Conservation (phyloP, 1,284 basidiomycete species). For the Trichosporon asahii region DNA sequence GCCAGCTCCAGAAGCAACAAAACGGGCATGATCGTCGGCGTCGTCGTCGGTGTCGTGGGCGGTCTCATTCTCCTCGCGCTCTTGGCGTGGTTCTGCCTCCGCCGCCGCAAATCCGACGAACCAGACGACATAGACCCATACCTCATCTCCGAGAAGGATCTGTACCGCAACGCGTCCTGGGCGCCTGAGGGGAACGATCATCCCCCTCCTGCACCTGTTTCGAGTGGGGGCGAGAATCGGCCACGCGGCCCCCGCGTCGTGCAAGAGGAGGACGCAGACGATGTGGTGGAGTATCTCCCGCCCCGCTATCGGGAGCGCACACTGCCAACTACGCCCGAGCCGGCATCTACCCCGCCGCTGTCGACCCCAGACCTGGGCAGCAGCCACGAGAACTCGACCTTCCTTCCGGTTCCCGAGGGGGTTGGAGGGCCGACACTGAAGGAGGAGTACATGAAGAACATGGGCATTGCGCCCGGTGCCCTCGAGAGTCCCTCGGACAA, state of each 20-base stretch:
- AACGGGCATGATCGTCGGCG: not conserved
- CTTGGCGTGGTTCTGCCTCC: not conserved
- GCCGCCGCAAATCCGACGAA: not conserved
- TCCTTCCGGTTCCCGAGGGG: not conserved
- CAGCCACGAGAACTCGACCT: not conserved
- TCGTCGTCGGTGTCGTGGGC: not conserved
- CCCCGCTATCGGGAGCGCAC: not conserved
- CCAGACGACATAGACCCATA: not conserved
- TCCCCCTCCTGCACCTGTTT: too few species aligned
- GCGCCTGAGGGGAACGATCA: too few species aligned
- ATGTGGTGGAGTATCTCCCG: not conserved
- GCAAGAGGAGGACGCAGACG: not conserved
- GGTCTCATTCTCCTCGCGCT: not conserved
- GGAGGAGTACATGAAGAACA: not conserved
- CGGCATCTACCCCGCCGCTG: not conserved
- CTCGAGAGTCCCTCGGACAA: not conserved
- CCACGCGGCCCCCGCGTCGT: not conserved
- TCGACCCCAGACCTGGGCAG: not conserved
- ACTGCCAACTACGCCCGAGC: not conserved
- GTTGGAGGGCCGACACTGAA: not conserved
- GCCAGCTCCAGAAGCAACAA: not conserved
- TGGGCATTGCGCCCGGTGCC: not conserved
- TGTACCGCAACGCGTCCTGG: not conserved
- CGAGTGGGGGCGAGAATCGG: not conserved
- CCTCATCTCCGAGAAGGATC: not conserved